These are phyloP conservation scores for Diaporthe helianthi DNA, from an alignment of 2,329 filamentous ascomycete genomes.

Conservation along the genomic window DNA sequence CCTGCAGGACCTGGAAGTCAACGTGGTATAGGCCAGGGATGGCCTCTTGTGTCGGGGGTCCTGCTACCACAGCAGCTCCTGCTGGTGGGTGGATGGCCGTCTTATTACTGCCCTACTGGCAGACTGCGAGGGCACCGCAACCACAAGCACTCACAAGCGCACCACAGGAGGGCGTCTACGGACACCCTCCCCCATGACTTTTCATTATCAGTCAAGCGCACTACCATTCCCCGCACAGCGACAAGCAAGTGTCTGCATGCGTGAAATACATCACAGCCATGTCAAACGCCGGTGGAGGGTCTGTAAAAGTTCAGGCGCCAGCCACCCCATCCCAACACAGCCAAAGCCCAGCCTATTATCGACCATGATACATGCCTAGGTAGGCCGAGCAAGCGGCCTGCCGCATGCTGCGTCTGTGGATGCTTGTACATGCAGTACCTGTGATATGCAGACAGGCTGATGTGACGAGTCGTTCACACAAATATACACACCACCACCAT, in stretches of 20 bases:
- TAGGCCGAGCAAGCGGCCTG: conserved; percentile 5
- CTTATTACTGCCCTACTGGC: not conserved
- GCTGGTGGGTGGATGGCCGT: not conserved
- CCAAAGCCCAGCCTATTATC: not conserved
- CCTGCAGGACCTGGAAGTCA: not conserved
- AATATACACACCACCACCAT: conserved; percentile 5
- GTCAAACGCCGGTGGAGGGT: conserved; percentile 3
- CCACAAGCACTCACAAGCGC: not conserved
- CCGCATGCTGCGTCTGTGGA: not conserved
- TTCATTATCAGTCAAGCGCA: not conserved
- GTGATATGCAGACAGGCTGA: conserved; percentile 11
- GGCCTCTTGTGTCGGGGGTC: not conserved
- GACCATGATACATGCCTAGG: too few relatives aligned
- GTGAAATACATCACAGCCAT: conserved; percentile 5
- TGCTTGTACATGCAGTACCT: conserved; percentile 9
- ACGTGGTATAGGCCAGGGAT: conserved; percentile 7
- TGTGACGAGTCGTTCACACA: conserved; percentile 22
- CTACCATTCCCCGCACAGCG: conserved; percentile 13
- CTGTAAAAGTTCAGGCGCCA: not conserved
- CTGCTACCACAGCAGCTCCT: not conserved
- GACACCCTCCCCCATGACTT: not conserved
- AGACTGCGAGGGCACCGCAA: not conserved
- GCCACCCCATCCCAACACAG: not conserved
- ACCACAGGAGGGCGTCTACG: not conserved
- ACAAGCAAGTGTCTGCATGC: conserved; percentile 24